Evolutionary conservation across 2,329 filamentous ascomycete genomes (phyloP), one percentile per base, ranked within the genome.

Genomic region (Pseudocercospora eumusae): DNA sequence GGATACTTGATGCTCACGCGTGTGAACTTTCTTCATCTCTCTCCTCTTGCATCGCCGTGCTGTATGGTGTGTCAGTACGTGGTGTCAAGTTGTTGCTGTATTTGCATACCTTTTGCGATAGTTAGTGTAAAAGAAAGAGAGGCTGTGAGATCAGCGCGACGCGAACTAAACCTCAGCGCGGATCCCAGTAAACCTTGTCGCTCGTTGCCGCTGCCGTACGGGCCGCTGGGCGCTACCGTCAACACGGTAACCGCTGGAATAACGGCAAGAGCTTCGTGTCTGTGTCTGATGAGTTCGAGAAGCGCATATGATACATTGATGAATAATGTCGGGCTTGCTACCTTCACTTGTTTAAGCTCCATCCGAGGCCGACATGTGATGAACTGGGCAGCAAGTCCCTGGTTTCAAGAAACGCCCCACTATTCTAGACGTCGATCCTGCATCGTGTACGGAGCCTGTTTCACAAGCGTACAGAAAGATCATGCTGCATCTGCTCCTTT

Each of bases 71-170:
- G 15, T 52, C 25, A 52, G 47, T 52, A 18, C 20, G 23, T 2
- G 7, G 4, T 9, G 3, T 1, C 23, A 52, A 25, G 15, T 25
- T 25, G 11, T 3, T 25, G 15, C n/a, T 10, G 23, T 31, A 25
- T 52, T 11, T 13, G 10, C 9, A n/a, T 52, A 52, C 47, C 47
- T 52, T 47, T 52, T 18, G 47, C 47, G 47, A 52, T 52, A 25
- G 15, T 9, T n/a, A n/a, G 47, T 52, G 47, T 6, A 25, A n/a
- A n/a, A 50, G 23, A 50, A 25, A 27, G 47, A 52, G 25, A 25
- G 9, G 47, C 20, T 40, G 47, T 52, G 47, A 52, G 47, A 23
- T 50, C 21, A 13, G 23, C 20, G 15, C 21, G 47, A 52, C 47
- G 47, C 47, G 47, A 25, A 27, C 25, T 52, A 25, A 52, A n/a